Evolutionary conservation across 176 grass and related monocot species (phyloP).

Genomic region (Lolium multiflorum): DNA sequence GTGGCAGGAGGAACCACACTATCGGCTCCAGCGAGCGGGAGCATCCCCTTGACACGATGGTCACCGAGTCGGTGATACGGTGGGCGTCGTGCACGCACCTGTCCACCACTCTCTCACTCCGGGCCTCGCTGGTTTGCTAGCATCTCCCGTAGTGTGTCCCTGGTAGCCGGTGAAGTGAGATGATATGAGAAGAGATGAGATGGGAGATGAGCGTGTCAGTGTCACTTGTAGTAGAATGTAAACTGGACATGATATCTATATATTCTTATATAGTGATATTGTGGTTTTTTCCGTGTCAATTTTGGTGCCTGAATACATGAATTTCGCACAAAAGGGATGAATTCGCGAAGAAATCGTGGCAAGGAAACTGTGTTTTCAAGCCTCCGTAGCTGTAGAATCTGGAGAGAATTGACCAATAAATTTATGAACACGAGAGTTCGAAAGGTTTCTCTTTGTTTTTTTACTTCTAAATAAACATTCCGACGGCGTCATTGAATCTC

Average conservation of each 20-base stretch:
- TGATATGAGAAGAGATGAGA: constrained; percentile 1
- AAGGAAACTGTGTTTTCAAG: not conserved
- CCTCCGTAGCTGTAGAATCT: too few relatives aligned
- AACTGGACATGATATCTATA: constrained; percentile 41
- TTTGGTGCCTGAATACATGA: not conserved
- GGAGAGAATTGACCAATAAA: not conserved
- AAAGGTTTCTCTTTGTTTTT: not conserved
- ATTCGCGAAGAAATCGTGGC: not conserved
- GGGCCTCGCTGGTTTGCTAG: constrained; percentile 90
- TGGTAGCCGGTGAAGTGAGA: constrained; percentile 9
- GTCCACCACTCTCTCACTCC: constrained; percentile 74
- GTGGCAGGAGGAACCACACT: constrained; percentile 77
- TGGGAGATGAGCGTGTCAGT: constrained; percentile 5
- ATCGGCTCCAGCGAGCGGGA: constrained; percentile 65
- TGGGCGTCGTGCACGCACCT: constrained; percentile 93
- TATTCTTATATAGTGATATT: constrained; percentile 36
- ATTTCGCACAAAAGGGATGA: not conserved
- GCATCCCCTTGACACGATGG: constrained; percentile 62
- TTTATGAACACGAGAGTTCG: not conserved
- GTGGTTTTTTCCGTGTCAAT: not conserved
- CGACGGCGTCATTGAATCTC: too few relatives aligned
- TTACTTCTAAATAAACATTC: too few relatives aligned
- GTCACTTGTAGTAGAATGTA: constrained; percentile 44
- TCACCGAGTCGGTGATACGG: constrained; percentile 83
- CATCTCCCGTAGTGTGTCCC: not conserved